Conservation (phyloP, 148 eudicot genomes). For the Rhododendron ovatum region DNA sequence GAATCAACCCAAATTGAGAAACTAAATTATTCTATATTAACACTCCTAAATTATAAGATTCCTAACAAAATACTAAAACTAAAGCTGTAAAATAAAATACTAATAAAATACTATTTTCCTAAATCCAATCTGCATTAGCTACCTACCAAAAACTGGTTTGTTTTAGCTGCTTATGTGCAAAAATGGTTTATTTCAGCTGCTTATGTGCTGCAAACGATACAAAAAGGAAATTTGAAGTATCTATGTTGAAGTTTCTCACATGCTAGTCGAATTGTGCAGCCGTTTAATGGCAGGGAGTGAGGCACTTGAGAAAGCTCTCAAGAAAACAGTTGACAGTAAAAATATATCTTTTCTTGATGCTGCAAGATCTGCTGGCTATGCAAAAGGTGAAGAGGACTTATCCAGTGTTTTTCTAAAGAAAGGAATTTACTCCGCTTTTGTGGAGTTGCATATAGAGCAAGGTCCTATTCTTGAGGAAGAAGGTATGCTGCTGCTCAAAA, state of each 20-base stretch:
- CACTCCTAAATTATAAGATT: too few relatives aligned
- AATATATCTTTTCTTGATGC: conserved; percentile 77
- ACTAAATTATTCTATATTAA: too few relatives aligned
- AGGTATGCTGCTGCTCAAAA: conserved; percentile 34
- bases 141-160: neutral
- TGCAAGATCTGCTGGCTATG: conserved; percentile 79
- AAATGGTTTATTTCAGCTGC: neutral
- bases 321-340: conserved; percentile 61
- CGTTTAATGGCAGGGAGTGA: conserved; percentile 88
- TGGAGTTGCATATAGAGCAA: conserved; percentile 96
- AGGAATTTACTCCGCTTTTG: conserved; percentile 72
- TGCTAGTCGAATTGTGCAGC: conserved; percentile 39
- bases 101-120: too few relatives aligned
- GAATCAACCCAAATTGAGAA: too few relatives aligned
- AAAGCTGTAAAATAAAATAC: too few relatives aligned
- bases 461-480: conserved; percentile 92
- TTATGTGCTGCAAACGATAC: conserved; percentile 7
- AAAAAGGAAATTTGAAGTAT: neutral
- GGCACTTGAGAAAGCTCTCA: conserved; percentile 59
- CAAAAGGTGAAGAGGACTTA: conserved; percentile 43
- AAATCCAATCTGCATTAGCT: too few relatives aligned
- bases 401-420: conserved; percentile 50
- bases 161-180: neutral
- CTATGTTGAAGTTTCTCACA: conserved; percentile 7
- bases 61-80: too few relatives aligned